Evolutionary conservation across 2,329 filamentous ascomycete genomes (phyloP).

Genomic region (Chaetoscypha palmicola): DNA sequence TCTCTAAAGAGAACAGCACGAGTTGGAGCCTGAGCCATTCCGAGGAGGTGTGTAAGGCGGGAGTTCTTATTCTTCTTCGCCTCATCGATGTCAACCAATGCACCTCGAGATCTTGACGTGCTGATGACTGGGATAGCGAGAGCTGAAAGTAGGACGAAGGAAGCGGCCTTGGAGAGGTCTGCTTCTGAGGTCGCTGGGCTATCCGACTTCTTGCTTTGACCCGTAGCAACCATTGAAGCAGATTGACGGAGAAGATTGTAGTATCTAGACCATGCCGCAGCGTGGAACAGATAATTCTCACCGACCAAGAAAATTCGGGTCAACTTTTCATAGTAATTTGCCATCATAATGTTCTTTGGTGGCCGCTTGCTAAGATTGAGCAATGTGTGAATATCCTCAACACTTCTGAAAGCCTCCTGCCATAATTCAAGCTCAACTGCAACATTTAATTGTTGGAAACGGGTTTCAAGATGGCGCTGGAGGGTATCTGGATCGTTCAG

Average conservation of each 20-base stretch:
- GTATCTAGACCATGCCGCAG: slow-evolving; percentile 93
- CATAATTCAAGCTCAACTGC: slow-evolving; percentile 96
- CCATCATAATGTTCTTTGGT: slow-evolving; percentile 99
- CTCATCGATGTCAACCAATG: slow-evolving; percentile 94
- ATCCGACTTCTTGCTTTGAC: slow-evolving; percentile 87
- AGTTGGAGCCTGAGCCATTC: slow-evolving; percentile 84
- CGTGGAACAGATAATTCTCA: slow-evolving; percentile 99
- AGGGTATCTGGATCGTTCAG: slow-evolving; percentile 94
- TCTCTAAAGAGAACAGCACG: slow-evolving; percentile 91
- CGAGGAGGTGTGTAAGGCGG: slow-evolving; percentile 88
- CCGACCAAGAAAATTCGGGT: slow-evolving; percentile 97
- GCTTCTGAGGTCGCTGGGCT: slow-evolving; percentile 84
- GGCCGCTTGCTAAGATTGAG: slow-evolving; percentile 96
- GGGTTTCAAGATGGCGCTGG: slow-evolving; percentile 93
- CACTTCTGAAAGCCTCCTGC: slow-evolving; percentile 99
- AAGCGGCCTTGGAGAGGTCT: slow-evolving; percentile 89
- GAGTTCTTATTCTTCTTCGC: slow-evolving; percentile 98
- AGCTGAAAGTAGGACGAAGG: slow-evolving; percentile 89
- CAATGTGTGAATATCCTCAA: slow-evolving; percentile 97
- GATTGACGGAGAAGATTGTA: slow-evolving; percentile 95
- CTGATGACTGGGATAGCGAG: slow-evolving; percentile 99
- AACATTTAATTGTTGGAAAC: slow-evolving; percentile 97
- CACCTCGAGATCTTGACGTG: slow-evolving; percentile 90
- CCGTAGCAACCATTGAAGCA: slow-evolving; percentile 70
- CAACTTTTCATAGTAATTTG: slow-evolving; percentile 99